These are phyloP conservation scores for Suhomyces taliae DNA, from an alignment of 1,139 yeast genomes.

Conservation along the genomic window DNA sequence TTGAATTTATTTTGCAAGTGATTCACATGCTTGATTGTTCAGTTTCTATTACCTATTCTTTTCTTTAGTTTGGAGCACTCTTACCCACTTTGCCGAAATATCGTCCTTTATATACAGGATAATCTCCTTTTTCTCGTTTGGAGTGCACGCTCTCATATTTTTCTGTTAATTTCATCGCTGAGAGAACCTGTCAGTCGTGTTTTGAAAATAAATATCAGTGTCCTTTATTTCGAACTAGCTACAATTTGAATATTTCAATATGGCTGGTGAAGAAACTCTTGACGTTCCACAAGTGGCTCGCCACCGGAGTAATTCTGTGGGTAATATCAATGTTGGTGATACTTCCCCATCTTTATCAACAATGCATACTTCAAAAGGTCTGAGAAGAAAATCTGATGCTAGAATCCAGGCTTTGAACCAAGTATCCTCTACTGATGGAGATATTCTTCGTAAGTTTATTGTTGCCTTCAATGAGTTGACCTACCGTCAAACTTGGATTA, in stretches of 20 bases:
- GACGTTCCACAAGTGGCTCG: conserved; percentile 19
- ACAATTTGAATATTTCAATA: background rate
- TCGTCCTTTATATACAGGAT: background rate
- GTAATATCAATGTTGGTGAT: conserved; percentile 60
- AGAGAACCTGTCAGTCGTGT: background rate
- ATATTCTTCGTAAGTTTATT: conserved; percentile 51
- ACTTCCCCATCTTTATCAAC: conserved; percentile 52
- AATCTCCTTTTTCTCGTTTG: background rate
- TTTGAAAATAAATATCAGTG: background rate
- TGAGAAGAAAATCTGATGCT: conserved; percentile 33
- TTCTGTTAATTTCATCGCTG: background rate
- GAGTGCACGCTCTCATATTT: background rate
- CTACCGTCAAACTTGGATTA: conserved; percentile 77
- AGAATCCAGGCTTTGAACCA: conserved; percentile 32
- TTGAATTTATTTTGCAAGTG: background rate
- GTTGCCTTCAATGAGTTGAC: conserved; percentile 59
- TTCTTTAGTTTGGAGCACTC: background rate
- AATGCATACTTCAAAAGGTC: conserved; percentile 40
- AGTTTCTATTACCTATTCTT: background rate
- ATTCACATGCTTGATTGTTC: background rate
- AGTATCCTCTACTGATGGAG: conserved; percentile 36
- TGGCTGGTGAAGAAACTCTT: conserved; percentile 7
- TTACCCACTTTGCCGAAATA: background rate
- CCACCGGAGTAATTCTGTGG: conserved; percentile 57
- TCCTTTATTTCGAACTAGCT: background rate